These are phyloP conservation scores for Parafenestella ontariensis DNA, from an alignment of 2,329 filamentous ascomycete genomes.

Conservation along the genomic window DNA sequence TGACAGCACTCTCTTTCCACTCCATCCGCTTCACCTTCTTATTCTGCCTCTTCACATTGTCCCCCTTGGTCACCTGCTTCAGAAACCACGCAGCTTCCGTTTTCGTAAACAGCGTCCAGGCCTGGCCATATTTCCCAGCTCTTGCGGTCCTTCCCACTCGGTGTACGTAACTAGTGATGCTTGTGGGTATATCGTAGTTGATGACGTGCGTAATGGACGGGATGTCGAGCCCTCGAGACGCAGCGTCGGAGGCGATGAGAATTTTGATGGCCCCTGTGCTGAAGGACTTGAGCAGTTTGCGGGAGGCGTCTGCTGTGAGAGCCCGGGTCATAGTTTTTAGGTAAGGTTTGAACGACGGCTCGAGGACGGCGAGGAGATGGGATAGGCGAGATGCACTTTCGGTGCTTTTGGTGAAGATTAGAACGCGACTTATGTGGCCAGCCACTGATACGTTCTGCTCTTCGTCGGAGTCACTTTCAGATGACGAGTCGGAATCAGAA, in stretches of 20 bases:
- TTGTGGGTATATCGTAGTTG: constrained; percentile 91
- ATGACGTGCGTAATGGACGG: constrained; percentile 81
- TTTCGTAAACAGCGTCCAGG: constrained; percentile 86
- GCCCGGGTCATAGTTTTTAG: constrained; percentile 80
- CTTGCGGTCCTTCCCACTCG: constrained; percentile 89
- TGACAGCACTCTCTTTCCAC: constrained; percentile 50
- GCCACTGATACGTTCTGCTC: constrained; percentile 18
- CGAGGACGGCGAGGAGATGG: constrained; percentile 74
- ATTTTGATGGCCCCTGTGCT: constrained; percentile 68
- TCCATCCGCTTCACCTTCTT: constrained; percentile 56
- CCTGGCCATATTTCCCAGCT: constrained; percentile 75
- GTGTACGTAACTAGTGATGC: constrained; percentile 84
- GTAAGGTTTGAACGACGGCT: constrained; percentile 62
- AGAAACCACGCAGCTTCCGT: constrained; percentile 92
- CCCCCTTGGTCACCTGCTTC: constrained; percentile 73
- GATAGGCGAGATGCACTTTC: constrained; percentile 87
- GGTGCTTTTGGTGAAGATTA: constrained; percentile 92
- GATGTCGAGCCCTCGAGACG: constrained; percentile 87
- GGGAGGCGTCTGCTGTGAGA: constrained; percentile 73
- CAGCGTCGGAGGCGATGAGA: constrained; percentile 90
- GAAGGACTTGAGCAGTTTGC: constrained; percentile 73
- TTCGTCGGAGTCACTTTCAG: constrained; percentile 17
- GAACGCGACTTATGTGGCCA: constrained; percentile 52
- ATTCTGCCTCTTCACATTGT: constrained; percentile 57
- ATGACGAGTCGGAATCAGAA: constrained; percentile 16